Base-by-base conservation (phyloP, 371 early-diverging fungal genomes). In the Globomyces sp. region DNA sequence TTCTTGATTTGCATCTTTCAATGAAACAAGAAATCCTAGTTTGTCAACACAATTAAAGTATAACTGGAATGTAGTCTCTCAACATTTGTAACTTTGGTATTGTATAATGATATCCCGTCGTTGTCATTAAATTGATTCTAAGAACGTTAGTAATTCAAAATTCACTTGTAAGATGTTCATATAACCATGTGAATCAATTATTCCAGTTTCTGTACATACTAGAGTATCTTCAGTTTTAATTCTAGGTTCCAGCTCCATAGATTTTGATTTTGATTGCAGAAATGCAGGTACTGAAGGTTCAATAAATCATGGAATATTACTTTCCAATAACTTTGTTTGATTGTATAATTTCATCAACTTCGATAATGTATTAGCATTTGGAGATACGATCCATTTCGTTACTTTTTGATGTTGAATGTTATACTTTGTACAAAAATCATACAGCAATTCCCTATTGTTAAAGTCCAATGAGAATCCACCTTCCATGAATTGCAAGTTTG, bases 361-460 rank as follows among this genome's bases (percentile, higher is more conserved):
- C 24, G n/a, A 79, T 67, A 57, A 94, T 74, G 63, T 90, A 87
- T n/a, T 66, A 73, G 0, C 71, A 58, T 67, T 24, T 24, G 24
- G 24, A 24, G 24, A 90, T 0, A 94, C 92, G 3, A 94, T 85
- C 88, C 90, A 90, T 70, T 94, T 94, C 3, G 92, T 92, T 6
- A 85, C 66, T 24, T 72, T 70, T 42, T 63, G 41, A 69, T 85
- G 73, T 8, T 86, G 82, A 8, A 94, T 75, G 1, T 69, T 46
- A 45, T 80, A 72, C 11, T 69, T 65, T 9, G 63, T 63, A 43
- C 89, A 85, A 34, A 88, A 76, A 1, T 77, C 77, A 67, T 94
- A 94, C 11, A 94, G 71, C 63, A 86, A 24, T 24, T 24, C 24
- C 24, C 24, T 24, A 24, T 24, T 24, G 24, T 24, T 24, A 24